phyloP scores from a whole-genome alignment of 345 rosid species.

The Eutrema heterophyllum region DNA sequence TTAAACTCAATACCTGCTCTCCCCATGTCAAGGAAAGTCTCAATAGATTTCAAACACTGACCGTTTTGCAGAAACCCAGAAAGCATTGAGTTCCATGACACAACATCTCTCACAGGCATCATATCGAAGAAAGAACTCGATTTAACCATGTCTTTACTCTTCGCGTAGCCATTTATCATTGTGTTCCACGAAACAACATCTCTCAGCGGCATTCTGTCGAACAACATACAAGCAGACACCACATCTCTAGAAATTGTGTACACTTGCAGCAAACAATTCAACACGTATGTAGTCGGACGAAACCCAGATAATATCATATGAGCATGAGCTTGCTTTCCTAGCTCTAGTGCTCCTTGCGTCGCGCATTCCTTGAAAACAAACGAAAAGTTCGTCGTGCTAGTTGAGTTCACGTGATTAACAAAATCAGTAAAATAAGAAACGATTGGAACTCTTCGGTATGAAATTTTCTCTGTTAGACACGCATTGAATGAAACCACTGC shows the following conservation, averaged over 20 bases:
- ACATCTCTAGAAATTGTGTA: constrained; percentile 48
- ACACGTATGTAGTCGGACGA: constrained; percentile 55
- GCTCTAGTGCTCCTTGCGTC: constrained; percentile 31
- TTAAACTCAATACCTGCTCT: constrained; percentile 40
- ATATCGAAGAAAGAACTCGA: constrained; percentile 43
- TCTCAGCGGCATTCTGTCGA: constrained; percentile 54
- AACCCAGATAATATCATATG: constrained; percentile 72
- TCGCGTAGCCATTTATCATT: constrained; percentile 54
- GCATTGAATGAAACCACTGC: neutral
- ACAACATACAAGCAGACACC: constrained; percentile 49
- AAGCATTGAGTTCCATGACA: constrained; percentile 87
- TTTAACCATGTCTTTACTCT: constrained; percentile 43
- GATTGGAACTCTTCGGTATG: neutral
- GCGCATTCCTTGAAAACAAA: constrained; percentile 69
- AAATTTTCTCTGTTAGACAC: neutral
- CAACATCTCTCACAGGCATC: constrained; percentile 69
- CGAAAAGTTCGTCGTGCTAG: constrained; percentile 50
- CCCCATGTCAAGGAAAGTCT: constrained; percentile 58
- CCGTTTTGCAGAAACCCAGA: constrained; percentile 66
- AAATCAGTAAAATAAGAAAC: constrained; percentile 36
- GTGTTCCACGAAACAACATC: constrained; percentile 80
- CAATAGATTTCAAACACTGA: constrained; percentile 42
- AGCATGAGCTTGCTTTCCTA: constrained; percentile 79
- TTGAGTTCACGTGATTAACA: constrained; percentile 22
- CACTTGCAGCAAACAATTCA: constrained; percentile 67